phyloP scores from a whole-genome alignment of 176 grass and related monocot genomes.

The Ensete glaucum region DNA sequence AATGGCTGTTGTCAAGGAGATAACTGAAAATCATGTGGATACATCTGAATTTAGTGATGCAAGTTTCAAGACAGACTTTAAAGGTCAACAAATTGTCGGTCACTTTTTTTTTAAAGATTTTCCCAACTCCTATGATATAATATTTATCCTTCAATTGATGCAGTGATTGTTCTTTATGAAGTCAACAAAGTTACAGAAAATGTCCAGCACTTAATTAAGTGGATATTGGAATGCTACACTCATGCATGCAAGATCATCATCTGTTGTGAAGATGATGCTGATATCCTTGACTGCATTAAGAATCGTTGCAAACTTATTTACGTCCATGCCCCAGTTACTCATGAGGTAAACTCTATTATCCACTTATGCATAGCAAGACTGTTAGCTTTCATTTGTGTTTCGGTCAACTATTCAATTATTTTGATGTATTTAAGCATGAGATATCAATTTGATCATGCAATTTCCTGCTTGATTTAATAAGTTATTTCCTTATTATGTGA shows the following conservation, averaged over 20 bases:
- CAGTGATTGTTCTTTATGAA: conserved; percentile 58
- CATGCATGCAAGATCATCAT: conserved; percentile 62
- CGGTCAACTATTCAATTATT: background rate
- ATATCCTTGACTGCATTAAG: conserved; percentile 51
- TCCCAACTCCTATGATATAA: conserved; percentile 9
- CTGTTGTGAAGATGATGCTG: conserved; percentile 52
- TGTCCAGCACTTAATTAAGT: conserved; percentile 61
- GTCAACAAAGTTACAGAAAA: conserved; percentile 54
- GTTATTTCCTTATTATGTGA: background rate
- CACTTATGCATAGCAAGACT: background rate
- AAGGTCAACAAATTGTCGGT: conserved; percentile 35
- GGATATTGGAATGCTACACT: conserved; percentile 64
- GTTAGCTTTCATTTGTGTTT: background rate
- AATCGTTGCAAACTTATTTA: conserved; percentile 48
- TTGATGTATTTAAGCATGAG: background rate
- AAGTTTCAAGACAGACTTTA: conserved; percentile 33
- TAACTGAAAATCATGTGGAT: conserved; percentile 22
- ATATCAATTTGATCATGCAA: background rate
- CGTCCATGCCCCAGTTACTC: conserved; percentile 32
- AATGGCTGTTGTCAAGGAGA: conserved; percentile 58
- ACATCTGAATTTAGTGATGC: conserved; percentile 21
- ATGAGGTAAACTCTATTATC: conserved; percentile 29
- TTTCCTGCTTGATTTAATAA: background rate
- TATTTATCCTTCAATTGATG: conserved; percentile 21
- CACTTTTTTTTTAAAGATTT: background rate